Base-by-base conservation (phyloP, 768 basidiomycete genomes). In the Psilocybe subaeruginosa region DNA sequence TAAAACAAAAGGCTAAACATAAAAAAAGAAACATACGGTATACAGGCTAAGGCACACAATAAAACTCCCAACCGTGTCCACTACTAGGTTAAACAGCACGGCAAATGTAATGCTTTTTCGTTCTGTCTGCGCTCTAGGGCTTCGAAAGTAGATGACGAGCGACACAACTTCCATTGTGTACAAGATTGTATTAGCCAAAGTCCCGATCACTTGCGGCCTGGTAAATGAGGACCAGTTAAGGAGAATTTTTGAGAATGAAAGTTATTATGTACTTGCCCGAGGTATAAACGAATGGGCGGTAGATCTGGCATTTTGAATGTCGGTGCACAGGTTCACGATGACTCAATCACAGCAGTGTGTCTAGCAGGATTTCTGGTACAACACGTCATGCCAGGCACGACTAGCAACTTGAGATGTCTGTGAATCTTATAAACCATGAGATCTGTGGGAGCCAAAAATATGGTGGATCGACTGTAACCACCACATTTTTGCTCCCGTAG, bases 61-160 rank as follows among this genome's bases (percentile, higher is more conserved):
- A 9, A 66, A 63, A 16, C 56, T 61, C 37, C 57, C 60, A 8
- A 64, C 30, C 5, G 62, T 59, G 29, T 66, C 65, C 19, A 60
- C 39, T 11, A 64, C 12, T 4, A 66, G 30, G 17, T 37, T 62
- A 17, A 54, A 41, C 17, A 56, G 2, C 31, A 64, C 60, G 2
- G 43, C 23, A 9, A 52, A 12, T 14, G 46, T 59, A 45, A 64
- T 52, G 8, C 52, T 14, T 7, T 16, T 37, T 11, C 41, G 31
- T 17, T 66, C 65, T 23, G 17, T 43, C 30, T 56, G 54, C 14
- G 29, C 17, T 29, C 60, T 55, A 14, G 31, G 35, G n/a, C 53
- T 58, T 14, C 23, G 39, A 31, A 56, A 63, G 43, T 64, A 64
- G 4, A 45, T 27, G 46, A 56, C 59, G 3, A 47, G 37, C n/a